A percentile compares a stretch with the other conserved stretches of the same genome.
phyloP scores from a whole-genome alignment of 306 rosid genomes.

The Cucurbita argyrosperma region DNA sequence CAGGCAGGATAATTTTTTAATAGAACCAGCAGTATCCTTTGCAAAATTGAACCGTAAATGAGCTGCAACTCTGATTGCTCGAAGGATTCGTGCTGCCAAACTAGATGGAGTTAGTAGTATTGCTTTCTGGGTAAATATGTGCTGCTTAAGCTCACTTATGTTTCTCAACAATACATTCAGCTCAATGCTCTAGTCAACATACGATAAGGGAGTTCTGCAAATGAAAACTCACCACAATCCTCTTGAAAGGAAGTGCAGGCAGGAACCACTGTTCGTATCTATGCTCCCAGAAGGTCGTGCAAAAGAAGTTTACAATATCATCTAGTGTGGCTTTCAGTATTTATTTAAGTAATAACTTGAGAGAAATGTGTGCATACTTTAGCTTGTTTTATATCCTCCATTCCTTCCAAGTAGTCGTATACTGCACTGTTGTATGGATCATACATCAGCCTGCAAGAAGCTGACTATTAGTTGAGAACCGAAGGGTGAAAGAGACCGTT shows the following conservation, averaged over 20 bases:
- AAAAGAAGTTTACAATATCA: slow-evolving; percentile 1
- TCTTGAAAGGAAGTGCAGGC: slow-evolving; percentile 61
- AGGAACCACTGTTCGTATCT: slow-evolving; percentile 71
- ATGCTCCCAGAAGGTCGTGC: slow-evolving; percentile 17
- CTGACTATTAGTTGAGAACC: background rate
- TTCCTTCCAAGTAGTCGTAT: slow-evolving; percentile 80
- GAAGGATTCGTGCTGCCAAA: slow-evolving; percentile 72
- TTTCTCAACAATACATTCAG: background rate
- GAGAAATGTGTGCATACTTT: slow-evolving; percentile 48
- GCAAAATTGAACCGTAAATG: slow-evolving; percentile 69
- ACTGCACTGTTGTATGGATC: slow-evolving; percentile 57
- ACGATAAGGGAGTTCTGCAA: slow-evolving; percentile 4
- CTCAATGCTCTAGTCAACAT: background rate
- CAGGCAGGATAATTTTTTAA: slow-evolving; percentile 36
- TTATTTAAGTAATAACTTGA: background rate
- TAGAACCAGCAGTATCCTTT: slow-evolving; percentile 55
- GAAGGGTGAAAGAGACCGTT: background rate
- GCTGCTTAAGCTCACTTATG: background rate
- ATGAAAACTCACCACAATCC: slow-evolving; percentile 60
- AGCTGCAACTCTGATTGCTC: slow-evolving; percentile 79
- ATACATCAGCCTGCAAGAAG: slow-evolving; percentile 60
- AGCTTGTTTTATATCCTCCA: slow-evolving; percentile 51
- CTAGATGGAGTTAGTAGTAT: slow-evolving; percentile 4
- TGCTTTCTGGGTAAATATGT: background rate
- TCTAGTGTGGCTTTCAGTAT: background rate